phyloP scores from a whole-genome alignment of 306 rosid genomes.

The Cyclanthera cordifolia region DNA sequence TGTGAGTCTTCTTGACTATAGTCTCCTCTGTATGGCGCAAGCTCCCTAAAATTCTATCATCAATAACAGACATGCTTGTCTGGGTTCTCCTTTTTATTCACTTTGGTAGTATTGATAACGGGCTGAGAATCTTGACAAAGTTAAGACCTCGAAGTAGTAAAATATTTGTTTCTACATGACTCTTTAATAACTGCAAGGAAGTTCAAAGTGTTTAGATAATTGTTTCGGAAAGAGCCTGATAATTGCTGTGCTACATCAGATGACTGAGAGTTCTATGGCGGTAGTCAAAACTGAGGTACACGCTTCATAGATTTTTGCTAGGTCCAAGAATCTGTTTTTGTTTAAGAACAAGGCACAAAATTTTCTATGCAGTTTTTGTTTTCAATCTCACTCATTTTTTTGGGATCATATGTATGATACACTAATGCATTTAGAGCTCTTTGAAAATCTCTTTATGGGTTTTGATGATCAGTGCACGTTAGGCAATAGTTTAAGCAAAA shows the following conservation, averaged over 20 bases:
- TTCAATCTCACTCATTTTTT: neutral
- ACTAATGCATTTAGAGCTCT: neutral
- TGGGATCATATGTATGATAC: neutral
- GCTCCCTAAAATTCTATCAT: constrained; percentile 25
- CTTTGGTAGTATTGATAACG: constrained; percentile 32
- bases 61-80: constrained; percentile 25
- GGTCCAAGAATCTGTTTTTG: neutral
- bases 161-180: constrained; percentile 19
- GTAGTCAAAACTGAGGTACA: constrained; percentile 72
- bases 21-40: constrained; percentile 19
- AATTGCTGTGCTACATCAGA: constrained; percentile 27
- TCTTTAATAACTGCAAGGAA: constrained; percentile 17
- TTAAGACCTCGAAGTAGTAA: constrained; percentile 28
- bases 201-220: constrained; percentile 17
- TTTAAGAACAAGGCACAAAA: neutral
- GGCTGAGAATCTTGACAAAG: constrained; percentile 18
- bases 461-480: neutral
- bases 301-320: neutral
- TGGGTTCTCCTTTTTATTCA: constrained; percentile 29
- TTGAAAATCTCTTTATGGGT: neutral
- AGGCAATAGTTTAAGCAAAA: neutral
- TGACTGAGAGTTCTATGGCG: constrained; percentile 61
- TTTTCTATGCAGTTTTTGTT: neutral
- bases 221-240: constrained; percentile 1
- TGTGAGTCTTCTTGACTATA: constrained; percentile 15